These are phyloP conservation scores for Hypoxylon perforatum DNA, from an alignment of 495 filamentous ascomycete species.

Conservation along the genomic window DNA sequence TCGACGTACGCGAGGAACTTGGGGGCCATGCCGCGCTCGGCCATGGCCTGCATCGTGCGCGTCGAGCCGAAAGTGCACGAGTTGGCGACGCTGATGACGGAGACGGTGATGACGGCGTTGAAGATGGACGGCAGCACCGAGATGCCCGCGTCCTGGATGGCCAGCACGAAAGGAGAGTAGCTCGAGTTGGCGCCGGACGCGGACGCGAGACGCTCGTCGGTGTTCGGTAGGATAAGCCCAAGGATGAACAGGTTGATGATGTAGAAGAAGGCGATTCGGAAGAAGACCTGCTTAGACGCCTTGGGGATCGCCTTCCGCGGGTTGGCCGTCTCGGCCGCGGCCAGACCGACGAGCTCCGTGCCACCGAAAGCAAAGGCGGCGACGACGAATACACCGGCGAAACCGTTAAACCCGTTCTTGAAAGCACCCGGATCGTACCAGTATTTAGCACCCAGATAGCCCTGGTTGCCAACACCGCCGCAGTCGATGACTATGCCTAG, in stretches of 20 bases:
- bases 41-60: constrained; percentile 72
- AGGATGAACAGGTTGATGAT: constrained; percentile 69
- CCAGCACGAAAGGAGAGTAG: constrained; percentile 75
- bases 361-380: constrained; percentile 76
- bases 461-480: constrained; percentile 70
- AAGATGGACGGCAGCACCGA: constrained; percentile 74
- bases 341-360: constrained; percentile 78
- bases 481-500: constrained; percentile 62
- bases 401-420: constrained; percentile 74
- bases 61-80: constrained; percentile 71
- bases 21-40: constrained; percentile 67
- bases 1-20: constrained; percentile 66
- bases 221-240: constrained; percentile 61
- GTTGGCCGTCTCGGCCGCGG: constrained; percentile 82
- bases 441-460: constrained; percentile 69
- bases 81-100: constrained; percentile 70
- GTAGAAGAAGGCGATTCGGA: constrained; percentile 89
- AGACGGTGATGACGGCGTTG: constrained; percentile 74
- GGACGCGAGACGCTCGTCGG: constrained; percentile 55
- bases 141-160: constrained; percentile 72
- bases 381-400: constrained; percentile 72
- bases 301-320: constrained; percentile 80
- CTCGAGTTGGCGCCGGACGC: constrained; percentile 57
- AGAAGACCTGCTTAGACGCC: constrained; percentile 84
- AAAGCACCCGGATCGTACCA: constrained; percentile 72